Percentiles rank a stretch among this genome's conserved stretches.
phyloP scores from a whole-genome alignment of 805 yeast species.

The Cyberlindnera petersonii region DNA sequence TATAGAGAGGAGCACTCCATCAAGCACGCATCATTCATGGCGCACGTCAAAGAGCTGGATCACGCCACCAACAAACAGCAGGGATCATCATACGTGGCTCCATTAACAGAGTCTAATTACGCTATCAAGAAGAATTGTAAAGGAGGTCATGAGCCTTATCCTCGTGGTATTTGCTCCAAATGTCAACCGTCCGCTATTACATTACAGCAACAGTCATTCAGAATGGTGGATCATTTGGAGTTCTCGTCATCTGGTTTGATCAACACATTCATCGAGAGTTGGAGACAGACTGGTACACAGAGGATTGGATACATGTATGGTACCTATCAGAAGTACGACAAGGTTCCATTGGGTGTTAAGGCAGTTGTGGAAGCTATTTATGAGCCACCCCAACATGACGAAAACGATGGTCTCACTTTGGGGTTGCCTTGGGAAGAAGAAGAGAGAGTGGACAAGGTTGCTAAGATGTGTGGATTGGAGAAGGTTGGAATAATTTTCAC shows the following conservation, averaged over 20 bases:
- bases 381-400: slow-evolving; percentile 88
- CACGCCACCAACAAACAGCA: slow-evolving; percentile 54
- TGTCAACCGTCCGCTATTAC: slow-evolving; percentile 97
- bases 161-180: slow-evolving; percentile 88
- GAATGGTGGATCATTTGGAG: slow-evolving; percentile 98
- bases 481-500: slow-evolving; percentile 86
- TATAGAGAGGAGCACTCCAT: slow-evolving; percentile 73
- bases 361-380: slow-evolving; percentile 92
- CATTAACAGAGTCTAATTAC: slow-evolving; percentile 69
- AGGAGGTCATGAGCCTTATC: slow-evolving; percentile 90
- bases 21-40: slow-evolving; percentile 86
- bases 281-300: slow-evolving; percentile 89
- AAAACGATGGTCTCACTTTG: slow-evolving; percentile 79
- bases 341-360: slow-evolving; percentile 89
- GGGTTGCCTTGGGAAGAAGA: slow-evolving; percentile 50
- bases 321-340: slow-evolving; percentile 66
- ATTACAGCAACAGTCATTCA: slow-evolving; percentile 78
- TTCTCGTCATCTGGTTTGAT: slow-evolving; percentile 70
- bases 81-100: slow-evolving; percentile 71
- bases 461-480: slow-evolving; percentile 53
- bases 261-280: slow-evolving; percentile 80
- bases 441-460: slow-evolving; percentile 48
- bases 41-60: slow-evolving; percentile 70
- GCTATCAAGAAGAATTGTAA: slow-evolving; percentile 61
- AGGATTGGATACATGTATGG: slow-evolving; percentile 87